Percentiles rank a stretch among this genome's conserved stretches.
These are phyloP conservation scores for Debaryomyces subglobosus DNA, from an alignment of 1,139 yeast species.

Conservation along the genomic window DNA sequence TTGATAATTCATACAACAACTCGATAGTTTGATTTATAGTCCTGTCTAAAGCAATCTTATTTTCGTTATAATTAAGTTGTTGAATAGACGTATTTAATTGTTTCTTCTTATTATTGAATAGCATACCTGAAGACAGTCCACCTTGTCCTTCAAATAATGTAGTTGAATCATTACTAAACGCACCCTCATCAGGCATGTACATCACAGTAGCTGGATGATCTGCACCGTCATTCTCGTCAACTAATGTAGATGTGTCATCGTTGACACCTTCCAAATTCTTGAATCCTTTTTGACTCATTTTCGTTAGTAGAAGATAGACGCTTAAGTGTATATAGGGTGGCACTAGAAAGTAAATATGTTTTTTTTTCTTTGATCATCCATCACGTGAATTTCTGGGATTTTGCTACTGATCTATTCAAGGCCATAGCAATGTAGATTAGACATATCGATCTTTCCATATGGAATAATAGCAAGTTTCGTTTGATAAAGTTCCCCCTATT, in stretches of 20 bases:
- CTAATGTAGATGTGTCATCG: conserved; percentile 21
- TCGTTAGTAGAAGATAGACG: background rate
- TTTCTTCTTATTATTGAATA: background rate
- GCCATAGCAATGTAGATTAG: background rate
- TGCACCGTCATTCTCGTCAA: conserved; percentile 12
- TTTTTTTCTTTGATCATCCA: background rate
- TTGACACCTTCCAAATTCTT: conserved; percentile 14
- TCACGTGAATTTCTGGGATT: background rate
- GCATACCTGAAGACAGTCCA: conserved; percentile 21
- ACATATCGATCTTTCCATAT: background rate
- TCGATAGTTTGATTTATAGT: conserved; percentile 60
- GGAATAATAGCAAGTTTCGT: background rate
- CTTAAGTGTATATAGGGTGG: background rate
- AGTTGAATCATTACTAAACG: conserved; percentile 26
- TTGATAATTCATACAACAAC: conserved; percentile 55
- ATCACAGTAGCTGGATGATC: conserved; percentile 31
- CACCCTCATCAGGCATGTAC: conserved; percentile 36
- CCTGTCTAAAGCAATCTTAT: conserved; percentile 62
- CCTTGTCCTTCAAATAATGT: conserved; percentile 33
- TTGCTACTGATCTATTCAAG: background rate
- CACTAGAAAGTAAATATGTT: background rate
- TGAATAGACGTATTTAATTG: conserved; percentile 52
- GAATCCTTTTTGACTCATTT: conserved; percentile 14
- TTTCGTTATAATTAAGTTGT: conserved; percentile 72
- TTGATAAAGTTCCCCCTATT: background rate